Evolutionary conservation across 1,139 yeast genomes (phyloP).

Genomic region (Arxiozyma telluris): DNA sequence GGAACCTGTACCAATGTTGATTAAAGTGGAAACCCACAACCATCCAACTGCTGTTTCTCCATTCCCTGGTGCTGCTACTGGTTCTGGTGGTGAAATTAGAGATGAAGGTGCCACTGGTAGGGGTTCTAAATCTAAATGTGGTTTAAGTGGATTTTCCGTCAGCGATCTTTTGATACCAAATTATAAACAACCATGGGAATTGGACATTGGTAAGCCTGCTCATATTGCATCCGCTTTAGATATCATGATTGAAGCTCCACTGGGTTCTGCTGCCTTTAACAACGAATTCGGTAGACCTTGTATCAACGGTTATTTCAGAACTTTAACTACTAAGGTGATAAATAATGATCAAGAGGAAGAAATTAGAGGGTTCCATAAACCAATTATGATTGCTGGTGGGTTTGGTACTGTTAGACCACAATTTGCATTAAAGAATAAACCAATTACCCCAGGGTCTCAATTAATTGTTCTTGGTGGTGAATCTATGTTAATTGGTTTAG

Average conservation of each 20-base stretch:
- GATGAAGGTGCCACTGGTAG: constrained; percentile 99
- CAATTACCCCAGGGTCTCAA: constrained; percentile 86
- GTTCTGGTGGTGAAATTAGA: constrained; percentile 99
- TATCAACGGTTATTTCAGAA: constrained; percentile 92
- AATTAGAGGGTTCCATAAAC: constrained; percentile 95
- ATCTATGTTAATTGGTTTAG: constrained; percentile 96
- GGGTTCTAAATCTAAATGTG: constrained; percentile 96
- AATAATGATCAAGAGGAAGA: constrained; percentile 58
- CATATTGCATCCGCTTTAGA: constrained; percentile 92
- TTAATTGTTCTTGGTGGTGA: constrained; percentile 96
- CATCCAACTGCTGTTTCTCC: constrained; percentile 99
- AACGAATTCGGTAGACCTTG: constrained; percentile 99
- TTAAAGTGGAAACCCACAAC: constrained; percentile 97
- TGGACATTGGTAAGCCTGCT: constrained; percentile 72
- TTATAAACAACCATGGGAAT: constrained; percentile 90
- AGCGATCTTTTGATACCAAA: constrained; percentile 85
- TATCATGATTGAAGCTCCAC: constrained; percentile 94
- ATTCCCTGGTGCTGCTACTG: constrained; percentile 98
- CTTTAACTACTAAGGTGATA: constrained; percentile 70
- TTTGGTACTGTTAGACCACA: constrained; percentile 94
- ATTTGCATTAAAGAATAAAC: constrained; percentile 78
- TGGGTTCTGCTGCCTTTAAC: constrained; percentile 97
- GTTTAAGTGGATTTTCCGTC: constrained; percentile 86
- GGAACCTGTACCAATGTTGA: constrained; percentile 80
- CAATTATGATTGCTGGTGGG: constrained; percentile 99